A percentile compares a stretch with the other conserved stretches of the same genome.
These are phyloP conservation scores for Clonostachys rosea DNA, from an alignment of 2,329 filamentous ascomycete species.

Conservation along the genomic window DNA sequence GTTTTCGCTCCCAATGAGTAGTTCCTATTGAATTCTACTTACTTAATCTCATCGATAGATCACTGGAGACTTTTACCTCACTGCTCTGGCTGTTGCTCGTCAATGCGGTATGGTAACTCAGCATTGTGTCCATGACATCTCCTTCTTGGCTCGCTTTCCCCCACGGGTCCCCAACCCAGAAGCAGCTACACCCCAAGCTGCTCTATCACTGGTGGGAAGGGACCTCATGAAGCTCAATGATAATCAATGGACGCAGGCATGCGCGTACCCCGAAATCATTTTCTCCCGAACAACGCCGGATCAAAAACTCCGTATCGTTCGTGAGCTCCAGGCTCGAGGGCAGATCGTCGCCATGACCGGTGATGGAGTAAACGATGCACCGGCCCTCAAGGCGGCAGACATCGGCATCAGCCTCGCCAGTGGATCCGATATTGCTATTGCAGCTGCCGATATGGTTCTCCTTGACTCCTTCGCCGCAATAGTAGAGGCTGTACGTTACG, in stretches of 20 bases:
- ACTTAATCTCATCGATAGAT: slow-evolving; percentile 32
- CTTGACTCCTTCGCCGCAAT: slow-evolving; percentile 71
- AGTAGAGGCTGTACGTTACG: slow-evolving; percentile 67
- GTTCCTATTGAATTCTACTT: background rate
- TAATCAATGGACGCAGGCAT: slow-evolving; percentile 63
- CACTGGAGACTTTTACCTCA: slow-evolving; percentile 73
- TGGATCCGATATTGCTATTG: slow-evolving; percentile 79
- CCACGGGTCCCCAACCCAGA: slow-evolving; percentile 5
- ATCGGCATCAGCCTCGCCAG: slow-evolving; percentile 79
- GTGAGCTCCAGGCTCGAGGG: slow-evolving; percentile 58
- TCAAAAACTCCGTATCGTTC: slow-evolving; percentile 74
- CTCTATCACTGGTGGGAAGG: slow-evolving; percentile 60
- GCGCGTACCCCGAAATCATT: slow-evolving; percentile 64
- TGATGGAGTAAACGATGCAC: slow-evolving; percentile 83
- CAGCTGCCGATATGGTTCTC: slow-evolving; percentile 76
- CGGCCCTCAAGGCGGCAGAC: slow-evolving; percentile 76
- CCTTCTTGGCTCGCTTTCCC: slow-evolving; percentile 37
- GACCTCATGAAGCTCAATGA: slow-evolving; percentile 64
- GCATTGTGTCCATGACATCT: slow-evolving; percentile 45
- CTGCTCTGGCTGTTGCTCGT: slow-evolving; percentile 66
- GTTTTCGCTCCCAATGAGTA: background rate
- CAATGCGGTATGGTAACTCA: slow-evolving; percentile 68
- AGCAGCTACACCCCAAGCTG: slow-evolving; percentile 9
- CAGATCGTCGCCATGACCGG: slow-evolving; percentile 79
- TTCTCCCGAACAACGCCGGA: slow-evolving; percentile 74